Evolutionary conservation across 2,329 filamentous ascomycete genomes (phyloP).

Genomic region (Pseudonectria foliicola): DNA sequence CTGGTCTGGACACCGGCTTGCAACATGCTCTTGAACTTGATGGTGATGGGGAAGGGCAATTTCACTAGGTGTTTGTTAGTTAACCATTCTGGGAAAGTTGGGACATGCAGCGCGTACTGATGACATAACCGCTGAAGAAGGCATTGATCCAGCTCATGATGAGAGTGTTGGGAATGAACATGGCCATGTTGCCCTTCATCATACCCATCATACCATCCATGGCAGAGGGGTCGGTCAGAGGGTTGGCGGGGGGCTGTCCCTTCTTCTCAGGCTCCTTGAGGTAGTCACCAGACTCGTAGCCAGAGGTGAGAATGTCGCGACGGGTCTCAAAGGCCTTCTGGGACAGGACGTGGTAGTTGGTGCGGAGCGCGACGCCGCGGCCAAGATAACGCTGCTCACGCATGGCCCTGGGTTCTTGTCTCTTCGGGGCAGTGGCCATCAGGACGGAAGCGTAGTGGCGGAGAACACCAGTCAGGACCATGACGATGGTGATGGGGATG

Average conservation of each 20-base stretch:
- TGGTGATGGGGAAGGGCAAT: conserved; percentile 92
- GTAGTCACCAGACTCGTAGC: conserved; percentile 79
- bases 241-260: conserved; percentile 84
- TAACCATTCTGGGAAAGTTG: background rate
- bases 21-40: conserved; percentile 99
- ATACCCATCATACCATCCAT: conserved; percentile 99
- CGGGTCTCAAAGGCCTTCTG: conserved; percentile 69
- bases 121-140: conserved; percentile 97
- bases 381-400: conserved; percentile 82
- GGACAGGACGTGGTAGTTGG: conserved; percentile 74
- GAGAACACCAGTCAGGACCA: conserved; percentile 92
- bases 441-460: conserved; percentile 95
- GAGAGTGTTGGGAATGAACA: conserved; percentile 97
- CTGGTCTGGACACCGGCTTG: conserved; percentile 93
- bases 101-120: conserved; percentile 54
- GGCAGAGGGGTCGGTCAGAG: conserved; percentile 86
- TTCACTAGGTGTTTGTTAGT: conserved; percentile 57
- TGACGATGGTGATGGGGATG: conserved; percentile 93
- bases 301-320: conserved; percentile 71
- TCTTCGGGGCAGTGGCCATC: conserved; percentile 79
- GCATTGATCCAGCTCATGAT: conserved; percentile 99
- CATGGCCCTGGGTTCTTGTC: conserved; percentile 64
- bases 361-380: conserved; percentile 76
- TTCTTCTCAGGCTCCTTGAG: conserved; percentile 82
- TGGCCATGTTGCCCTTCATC: conserved; percentile 99